phyloP scores from a whole-genome alignment of 305 asterid genomes.

The Fraxinus sp. region DNA sequence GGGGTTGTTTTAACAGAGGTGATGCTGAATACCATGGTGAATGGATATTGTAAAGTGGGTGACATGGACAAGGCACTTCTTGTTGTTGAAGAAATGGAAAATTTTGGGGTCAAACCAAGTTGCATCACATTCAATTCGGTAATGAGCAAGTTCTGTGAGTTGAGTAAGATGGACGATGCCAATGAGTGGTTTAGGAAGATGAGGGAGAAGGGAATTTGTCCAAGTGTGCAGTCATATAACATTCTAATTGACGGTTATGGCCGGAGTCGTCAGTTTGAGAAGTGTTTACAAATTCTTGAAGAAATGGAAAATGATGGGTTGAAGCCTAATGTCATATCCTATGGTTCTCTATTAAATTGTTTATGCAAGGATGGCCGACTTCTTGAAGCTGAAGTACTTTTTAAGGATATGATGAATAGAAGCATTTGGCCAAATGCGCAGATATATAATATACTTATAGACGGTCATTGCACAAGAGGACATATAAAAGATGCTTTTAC shows the following conservation, averaged over 20 bases:
- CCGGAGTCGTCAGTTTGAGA: slow-evolving; percentile 45
- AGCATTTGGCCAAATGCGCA: slow-evolving; percentile 56
- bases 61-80: slow-evolving; percentile 50
- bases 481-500: slow-evolving; percentile 40
- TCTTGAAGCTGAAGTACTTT: slow-evolving; percentile 63
- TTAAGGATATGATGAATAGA: slow-evolving; percentile 62
- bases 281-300: slow-evolving; percentile 66
- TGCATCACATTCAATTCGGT: slow-evolving; percentile 62
- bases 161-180: slow-evolving; percentile 57
- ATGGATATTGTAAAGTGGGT: slow-evolving; percentile 63
- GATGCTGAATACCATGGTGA: slow-evolving; percentile 53
- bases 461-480: slow-evolving; percentile 57
- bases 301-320: slow-evolving; percentile 62
- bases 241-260: slow-evolving; percentile 70
- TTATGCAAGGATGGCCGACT: slow-evolving; percentile 68
- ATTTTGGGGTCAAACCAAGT: slow-evolving; percentile 49
- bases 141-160: slow-evolving; percentile 42
- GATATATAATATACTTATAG: slow-evolving; percentile 64
- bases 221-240: slow-evolving; percentile 59
- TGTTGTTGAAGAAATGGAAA: slow-evolving; percentile 53
- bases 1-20: slow-evolving; percentile 55
- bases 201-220: slow-evolving; percentile 56
- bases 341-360: slow-evolving; percentile 61
- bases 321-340: slow-evolving; percentile 56
- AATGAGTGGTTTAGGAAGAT: slow-evolving; percentile 54